Evolutionary conservation across 495 filamentous ascomycete genomes (phyloP), one percentile per base, ranked within the genome.

Genomic region (Parathielavia hyrcaniae): DNA sequence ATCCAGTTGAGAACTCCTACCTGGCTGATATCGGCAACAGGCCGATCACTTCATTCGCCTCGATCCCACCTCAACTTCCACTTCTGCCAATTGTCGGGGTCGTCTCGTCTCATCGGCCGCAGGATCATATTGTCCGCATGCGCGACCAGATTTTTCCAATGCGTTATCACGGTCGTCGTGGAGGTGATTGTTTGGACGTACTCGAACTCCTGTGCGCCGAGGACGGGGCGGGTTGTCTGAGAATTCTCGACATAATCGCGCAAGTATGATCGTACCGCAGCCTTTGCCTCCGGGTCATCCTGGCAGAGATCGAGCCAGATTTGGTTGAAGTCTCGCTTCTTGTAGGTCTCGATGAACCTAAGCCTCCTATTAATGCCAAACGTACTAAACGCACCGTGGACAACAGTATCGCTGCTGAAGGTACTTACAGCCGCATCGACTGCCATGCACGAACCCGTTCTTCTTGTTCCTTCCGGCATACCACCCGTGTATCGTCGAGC

Each of bases 281-380:
- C 9, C 19, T 51, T 51, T 17, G 49, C 49, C 13, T 51, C 49
- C n/a, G 17, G 34, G 22, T 39, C 26, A 10, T 51, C 49, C 34
- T 10, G 11, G 49, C 19, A 51, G 1, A 51, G 35, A 16, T n/a
- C 34, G 5, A 38, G 5, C 49, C 34, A 51, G 32, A 51, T 22
- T 10, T 51, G 26, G 17, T 39, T n/a, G 8, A 51, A 39, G 35
- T 16, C 19, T 7, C n/a, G 1, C 34, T 39, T 51, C 34, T 51
- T 51, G 14, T 35, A 51, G 49, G 49, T 51, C 49, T 38, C 16
- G 32, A 51, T 16, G 32, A 51, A 51, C 26, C 49, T 51, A 51
- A 22, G 34, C 8, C 23, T 36, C 22, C 8, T 23, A 8, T 51
- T 39, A 51, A 13, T 30, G 6, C 26, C 26, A 3, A 6, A 6